These are phyloP conservation scores for Metschnikowia gelsemii DNA, from an alignment of 805 yeast genomes.

Conservation along the genomic window DNA sequence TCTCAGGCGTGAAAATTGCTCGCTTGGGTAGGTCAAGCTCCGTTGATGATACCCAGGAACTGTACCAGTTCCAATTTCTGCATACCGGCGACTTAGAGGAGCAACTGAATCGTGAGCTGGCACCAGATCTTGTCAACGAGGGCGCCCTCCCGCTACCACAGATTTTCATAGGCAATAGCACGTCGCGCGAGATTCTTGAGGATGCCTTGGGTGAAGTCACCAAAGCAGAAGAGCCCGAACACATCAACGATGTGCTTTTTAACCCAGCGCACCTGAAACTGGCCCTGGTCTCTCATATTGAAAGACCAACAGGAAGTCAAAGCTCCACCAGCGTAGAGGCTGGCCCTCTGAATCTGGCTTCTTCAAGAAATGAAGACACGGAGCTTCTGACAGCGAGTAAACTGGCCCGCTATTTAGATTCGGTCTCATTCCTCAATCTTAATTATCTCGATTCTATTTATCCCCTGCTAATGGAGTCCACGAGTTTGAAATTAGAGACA, in stretches of 20 bases:
- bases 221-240: constrained; percentile 1
- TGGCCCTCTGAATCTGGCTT: not conserved
- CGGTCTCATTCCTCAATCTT: constrained; percentile 4
- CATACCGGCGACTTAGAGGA: constrained; percentile 2
- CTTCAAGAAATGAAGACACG: not conserved
- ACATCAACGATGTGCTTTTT: constrained; percentile 11
- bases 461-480: constrained; percentile 12
- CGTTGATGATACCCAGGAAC: constrained; percentile 3
- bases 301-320: not conserved
- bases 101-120: not conserved
- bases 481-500: constrained; percentile 3
- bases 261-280: constrained; percentile 4
- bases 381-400: not conserved
- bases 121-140: not conserved
- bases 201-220: not conserved
- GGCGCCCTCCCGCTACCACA: constrained; percentile 6
- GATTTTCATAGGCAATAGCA: constrained; percentile 6
- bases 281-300: constrained; percentile 7
- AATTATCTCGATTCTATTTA: constrained; percentile 13
- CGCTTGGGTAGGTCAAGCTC: constrained; percentile 8
- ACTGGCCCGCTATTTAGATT: constrained; percentile 1
- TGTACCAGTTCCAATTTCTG: constrained; percentile 3
- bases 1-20: constrained; percentile 8
- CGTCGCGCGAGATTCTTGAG: not conserved
- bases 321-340: constrained; percentile 6